Percentiles rank a stretch among this genome's conserved stretches.
Conservation (phyloP, 2,329 filamentous ascomycete genomes). For the Cadophora sp. region DNA sequence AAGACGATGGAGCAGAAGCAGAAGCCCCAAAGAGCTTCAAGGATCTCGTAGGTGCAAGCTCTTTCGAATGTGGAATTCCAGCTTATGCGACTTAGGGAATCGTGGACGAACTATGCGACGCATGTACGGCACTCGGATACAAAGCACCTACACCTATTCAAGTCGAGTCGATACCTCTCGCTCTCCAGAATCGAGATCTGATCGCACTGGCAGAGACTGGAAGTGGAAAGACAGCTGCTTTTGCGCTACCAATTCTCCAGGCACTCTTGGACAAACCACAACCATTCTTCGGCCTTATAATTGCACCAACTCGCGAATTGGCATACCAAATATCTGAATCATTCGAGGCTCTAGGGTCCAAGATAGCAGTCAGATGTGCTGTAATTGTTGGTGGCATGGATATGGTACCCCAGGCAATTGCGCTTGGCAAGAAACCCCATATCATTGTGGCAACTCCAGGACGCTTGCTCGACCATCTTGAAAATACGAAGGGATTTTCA, state of each 20-base stretch:
- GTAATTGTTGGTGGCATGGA: constrained; percentile 94
- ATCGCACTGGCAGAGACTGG: constrained; percentile 96
- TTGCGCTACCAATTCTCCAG: constrained; percentile 91
- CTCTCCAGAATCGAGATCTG: constrained; percentile 81
- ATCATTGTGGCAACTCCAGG: constrained; percentile 93
- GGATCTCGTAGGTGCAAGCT: constrained; percentile 49
- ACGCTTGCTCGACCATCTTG: constrained; percentile 86
- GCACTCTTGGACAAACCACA: constrained; percentile 88
- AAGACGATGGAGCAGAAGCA: constrained; percentile 32
- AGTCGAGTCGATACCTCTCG: constrained; percentile 79
- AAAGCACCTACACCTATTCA: constrained; percentile 90
- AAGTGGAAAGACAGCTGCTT: constrained; percentile 94
- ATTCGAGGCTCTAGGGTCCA: constrained; percentile 85
- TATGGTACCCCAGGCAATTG: constrained; percentile 91
- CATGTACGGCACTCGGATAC: constrained; percentile 83
- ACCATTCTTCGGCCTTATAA: constrained; percentile 83
- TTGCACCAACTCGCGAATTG: constrained; percentile 92
- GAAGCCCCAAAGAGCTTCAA: constrained; percentile 53
- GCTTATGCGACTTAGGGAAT: constrained; percentile 65
- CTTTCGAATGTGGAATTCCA: not conserved
- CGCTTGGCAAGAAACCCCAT: constrained; percentile 94
- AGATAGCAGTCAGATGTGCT: constrained; percentile 86
- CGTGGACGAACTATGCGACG: constrained; percentile 86
- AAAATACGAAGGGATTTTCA: constrained; percentile 97
- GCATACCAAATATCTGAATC: constrained; percentile 89